phyloP scores from a whole-genome alignment of 2,329 filamentous ascomycete species.

The Rutstroemia sp. region DNA sequence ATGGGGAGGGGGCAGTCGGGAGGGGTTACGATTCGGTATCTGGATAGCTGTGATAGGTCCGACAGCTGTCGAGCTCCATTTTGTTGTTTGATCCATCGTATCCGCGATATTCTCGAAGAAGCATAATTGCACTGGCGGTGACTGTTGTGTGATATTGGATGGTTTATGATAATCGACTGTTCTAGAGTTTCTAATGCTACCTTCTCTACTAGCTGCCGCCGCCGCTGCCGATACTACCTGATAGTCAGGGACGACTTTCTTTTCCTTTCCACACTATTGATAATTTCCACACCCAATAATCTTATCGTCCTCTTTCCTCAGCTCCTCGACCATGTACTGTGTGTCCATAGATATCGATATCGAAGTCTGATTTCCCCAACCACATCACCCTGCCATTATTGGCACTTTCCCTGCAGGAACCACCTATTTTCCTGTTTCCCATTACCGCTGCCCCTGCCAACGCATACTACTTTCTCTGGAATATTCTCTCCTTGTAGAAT shows the following conservation, averaged over 20 bases:
- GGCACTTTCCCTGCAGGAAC: neutral
- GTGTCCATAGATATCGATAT: neutral
- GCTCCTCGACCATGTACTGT: neutral
- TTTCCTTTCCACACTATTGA: neutral
- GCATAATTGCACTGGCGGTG: too few species aligned
- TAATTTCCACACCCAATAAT: neutral
- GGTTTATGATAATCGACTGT: too few species aligned
- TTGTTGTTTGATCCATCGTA: too few species aligned
- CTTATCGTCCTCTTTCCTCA: neutral
- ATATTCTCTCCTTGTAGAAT: slow-evolving; percentile 71
- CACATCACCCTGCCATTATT: neutral
- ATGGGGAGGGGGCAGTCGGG: neutral
- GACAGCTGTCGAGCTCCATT: too few species aligned
- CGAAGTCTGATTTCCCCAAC: neutral
- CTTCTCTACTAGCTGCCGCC: too few species aligned
- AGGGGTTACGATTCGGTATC: neutral
- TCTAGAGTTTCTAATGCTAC: too few species aligned
- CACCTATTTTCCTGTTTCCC: neutral
- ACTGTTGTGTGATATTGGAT: too few species aligned
- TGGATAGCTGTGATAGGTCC: too few species aligned
- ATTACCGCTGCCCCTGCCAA: neutral
- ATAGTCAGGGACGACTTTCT: neutral
- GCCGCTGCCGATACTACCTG: neutral
- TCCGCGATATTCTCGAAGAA: too few species aligned
- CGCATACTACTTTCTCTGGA: slow-evolving; percentile 31